Conservation (phyloP, 2,329 filamentous ascomycete species). For the Trichoderma sp. region DNA sequence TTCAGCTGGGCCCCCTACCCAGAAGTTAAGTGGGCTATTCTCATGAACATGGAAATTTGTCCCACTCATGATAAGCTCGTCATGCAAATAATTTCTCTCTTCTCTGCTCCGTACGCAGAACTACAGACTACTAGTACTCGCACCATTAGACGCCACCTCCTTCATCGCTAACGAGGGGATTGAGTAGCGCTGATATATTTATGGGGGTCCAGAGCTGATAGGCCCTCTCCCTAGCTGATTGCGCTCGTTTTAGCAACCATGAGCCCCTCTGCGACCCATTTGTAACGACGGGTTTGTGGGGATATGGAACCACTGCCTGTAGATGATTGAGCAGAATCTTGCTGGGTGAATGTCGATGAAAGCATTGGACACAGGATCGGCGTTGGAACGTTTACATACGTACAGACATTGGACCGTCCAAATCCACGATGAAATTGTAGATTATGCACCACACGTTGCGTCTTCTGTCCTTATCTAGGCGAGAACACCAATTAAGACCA, state of each 20-base stretch:
- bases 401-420: neutral
- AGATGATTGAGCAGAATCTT: neutral
- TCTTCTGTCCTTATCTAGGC: neutral
- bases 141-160: neutral
- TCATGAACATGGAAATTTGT: neutral
- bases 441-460: neutral
- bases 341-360: neutral
- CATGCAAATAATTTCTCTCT: neutral
- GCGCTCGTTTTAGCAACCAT: neutral
- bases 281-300: neutral
- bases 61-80: constrained; percentile 1
- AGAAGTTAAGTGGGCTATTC: neutral
- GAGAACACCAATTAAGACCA: neutral
- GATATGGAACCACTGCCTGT: neutral
- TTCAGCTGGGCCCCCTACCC: neutral
- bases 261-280: neutral
- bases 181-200: constrained; percentile 12
- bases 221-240: neutral
- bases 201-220: neutral
- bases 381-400: neutral
- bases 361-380: neutral
- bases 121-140: neutral
- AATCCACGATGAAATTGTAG: neutral
- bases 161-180: neutral
- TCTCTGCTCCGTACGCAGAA: neutral